Percentiles rank a stretch among this genome's conserved stretches.
Conservation (phyloP, 2,329 filamentous ascomycete species). For the Zopfia rhizophila region DNA sequence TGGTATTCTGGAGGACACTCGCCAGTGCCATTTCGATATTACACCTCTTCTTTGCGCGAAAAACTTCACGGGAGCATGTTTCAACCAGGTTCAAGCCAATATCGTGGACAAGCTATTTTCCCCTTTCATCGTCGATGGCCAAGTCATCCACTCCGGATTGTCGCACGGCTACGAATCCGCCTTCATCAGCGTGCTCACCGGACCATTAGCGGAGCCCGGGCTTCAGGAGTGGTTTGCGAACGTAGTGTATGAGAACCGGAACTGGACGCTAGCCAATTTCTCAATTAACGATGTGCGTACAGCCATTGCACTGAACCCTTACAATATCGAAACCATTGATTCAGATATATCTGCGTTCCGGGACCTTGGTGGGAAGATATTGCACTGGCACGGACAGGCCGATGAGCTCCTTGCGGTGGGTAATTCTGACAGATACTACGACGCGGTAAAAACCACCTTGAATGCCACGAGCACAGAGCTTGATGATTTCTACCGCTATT, state of each 20-base stretch:
- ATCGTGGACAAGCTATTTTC: slow-evolving; percentile 39
- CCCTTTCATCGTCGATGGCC: slow-evolving; percentile 9
- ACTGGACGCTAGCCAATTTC: slow-evolving; percentile 50
- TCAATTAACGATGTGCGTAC: slow-evolving; percentile 45
- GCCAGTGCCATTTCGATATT: slow-evolving; percentile 26
- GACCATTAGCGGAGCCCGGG: slow-evolving; percentile 40
- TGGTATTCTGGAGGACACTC: slow-evolving; percentile 28
- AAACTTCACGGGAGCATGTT: slow-evolving; percentile 33
- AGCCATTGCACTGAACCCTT: slow-evolving; percentile 26
- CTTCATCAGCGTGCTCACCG: slow-evolving; percentile 37
- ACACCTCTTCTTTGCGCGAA: slow-evolving; percentile 17
- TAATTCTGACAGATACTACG: slow-evolving; percentile 20
- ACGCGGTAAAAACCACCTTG: slow-evolving; percentile 23
- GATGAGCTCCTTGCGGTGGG: slow-evolving; percentile 18
- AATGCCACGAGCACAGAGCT: slow-evolving; percentile 20
- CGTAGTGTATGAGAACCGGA: slow-evolving; percentile 52
- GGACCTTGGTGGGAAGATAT: slow-evolving; percentile 32
- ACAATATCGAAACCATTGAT: slow-evolving; percentile 23
- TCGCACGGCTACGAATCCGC: slow-evolving; percentile 19
- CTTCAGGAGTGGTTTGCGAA: slow-evolving; percentile 55
- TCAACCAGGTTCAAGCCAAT: slow-evolving; percentile 23
- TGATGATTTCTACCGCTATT: slow-evolving; percentile 35
- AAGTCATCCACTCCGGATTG: slow-evolving; percentile 9
- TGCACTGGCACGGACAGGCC: slow-evolving; percentile 35
- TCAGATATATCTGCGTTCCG: slow-evolving; percentile 32